These are phyloP conservation scores for Fusarium sp. DNA, from an alignment of 2,329 filamentous ascomycete genomes.

Conservation along the genomic window DNA sequence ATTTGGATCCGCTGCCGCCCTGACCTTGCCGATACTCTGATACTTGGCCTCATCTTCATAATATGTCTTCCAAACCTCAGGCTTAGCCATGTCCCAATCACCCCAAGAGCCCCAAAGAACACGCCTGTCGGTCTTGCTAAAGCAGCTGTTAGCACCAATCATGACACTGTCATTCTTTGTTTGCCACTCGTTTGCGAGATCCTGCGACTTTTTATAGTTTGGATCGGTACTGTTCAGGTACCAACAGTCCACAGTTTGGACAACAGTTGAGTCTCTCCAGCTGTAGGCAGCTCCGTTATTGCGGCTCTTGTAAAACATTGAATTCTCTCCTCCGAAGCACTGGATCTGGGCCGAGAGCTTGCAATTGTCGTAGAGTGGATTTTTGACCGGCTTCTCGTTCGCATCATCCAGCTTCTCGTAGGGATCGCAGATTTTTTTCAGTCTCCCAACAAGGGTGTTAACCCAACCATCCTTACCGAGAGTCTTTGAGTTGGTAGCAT, in stretches of 20 bases:
- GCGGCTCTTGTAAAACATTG: not conserved
- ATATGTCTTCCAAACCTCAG: not conserved
- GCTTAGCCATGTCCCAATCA: not conserved
- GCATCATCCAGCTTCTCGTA: not conserved
- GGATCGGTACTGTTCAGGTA: not conserved
- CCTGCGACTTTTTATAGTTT: fast-evolving
- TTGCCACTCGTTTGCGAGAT: not conserved
- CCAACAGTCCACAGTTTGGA: not conserved
- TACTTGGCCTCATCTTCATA: not conserved
- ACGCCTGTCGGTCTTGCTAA: not conserved
- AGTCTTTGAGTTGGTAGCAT: not conserved
- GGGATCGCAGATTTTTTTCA: not conserved
- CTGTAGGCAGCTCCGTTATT: not conserved
- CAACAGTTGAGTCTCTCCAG: not conserved
- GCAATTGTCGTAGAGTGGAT: not conserved
- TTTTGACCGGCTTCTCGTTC: fast-evolving
- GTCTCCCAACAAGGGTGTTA: fast-evolving
- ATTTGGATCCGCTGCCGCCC: not conserved
- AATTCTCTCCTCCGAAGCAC: not conserved
- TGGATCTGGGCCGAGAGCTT: not conserved
- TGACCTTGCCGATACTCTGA: not conserved
- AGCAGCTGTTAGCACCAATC: not conserved
- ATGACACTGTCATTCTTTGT: not conserved
- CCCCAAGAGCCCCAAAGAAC: not conserved
- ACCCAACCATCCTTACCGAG: not conserved